These are phyloP conservation scores for Suillus cothurnatus DNA, from an alignment of 768 basidiomycete species.

Conservation along the genomic window DNA sequence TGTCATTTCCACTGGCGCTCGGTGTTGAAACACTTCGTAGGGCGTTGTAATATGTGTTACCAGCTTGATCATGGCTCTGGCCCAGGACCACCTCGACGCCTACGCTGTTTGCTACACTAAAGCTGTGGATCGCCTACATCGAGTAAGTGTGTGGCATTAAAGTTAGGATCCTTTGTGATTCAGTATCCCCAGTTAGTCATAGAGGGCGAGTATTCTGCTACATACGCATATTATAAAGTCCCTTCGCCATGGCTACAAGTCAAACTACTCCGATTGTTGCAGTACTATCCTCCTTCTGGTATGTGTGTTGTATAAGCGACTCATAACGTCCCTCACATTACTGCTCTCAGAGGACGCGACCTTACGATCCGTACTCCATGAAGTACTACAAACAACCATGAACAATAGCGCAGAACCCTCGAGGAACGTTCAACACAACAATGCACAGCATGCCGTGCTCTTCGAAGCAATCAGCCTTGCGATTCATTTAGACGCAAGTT, in stretches of 20 bases:
- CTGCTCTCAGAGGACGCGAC: constrained; percentile 75
- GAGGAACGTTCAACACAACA: constrained; percentile 96
- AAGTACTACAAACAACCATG: constrained; percentile 89
- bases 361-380: constrained; percentile 71
- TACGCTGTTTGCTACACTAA: constrained; percentile 93
- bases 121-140: constrained; percentile 86
- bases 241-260: constrained; percentile 98
- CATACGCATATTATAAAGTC: constrained; percentile 97
- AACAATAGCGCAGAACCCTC: constrained; percentile 89
- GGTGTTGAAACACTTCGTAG: constrained; percentile 39
- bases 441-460: constrained; percentile 96
- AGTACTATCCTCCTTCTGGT: constrained; percentile 97
- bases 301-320: constrained; percentile 23
- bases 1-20: neutral
- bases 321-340: constrained; percentile 11
- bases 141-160: constrained; percentile 46
- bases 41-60: constrained; percentile 95
- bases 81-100: constrained; percentile 91
- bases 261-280: constrained; percentile 87
- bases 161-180: constrained; percentile 13
- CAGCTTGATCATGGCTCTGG: constrained; percentile 89
- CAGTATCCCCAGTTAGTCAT: constrained; percentile 69
- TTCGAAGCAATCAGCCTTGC: constrained; percentile 98
- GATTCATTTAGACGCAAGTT: constrained; percentile 93
- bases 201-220: constrained; percentile 83